phyloP scores from a whole-genome alignment of 1,139 yeast species.

The Hemisphaericaspora subhashii region DNA sequence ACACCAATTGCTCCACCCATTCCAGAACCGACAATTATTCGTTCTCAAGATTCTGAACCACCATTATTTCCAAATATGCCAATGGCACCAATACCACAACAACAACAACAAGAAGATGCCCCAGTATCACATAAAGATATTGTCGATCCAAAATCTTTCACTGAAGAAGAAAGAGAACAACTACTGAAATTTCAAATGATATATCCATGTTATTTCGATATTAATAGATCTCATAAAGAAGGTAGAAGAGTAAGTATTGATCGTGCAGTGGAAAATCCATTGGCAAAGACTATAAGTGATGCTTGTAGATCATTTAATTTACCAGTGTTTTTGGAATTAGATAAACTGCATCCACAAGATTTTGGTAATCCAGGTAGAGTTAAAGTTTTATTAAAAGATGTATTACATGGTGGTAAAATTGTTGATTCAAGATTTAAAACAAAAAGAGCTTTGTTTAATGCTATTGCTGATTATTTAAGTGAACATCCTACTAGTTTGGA shows the following conservation, averaged over 20 bases:
- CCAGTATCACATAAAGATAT: conserved; percentile 17
- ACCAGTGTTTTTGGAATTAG: conserved; percentile 68
- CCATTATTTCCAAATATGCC: conserved; percentile 29
- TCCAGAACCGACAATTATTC: conserved; percentile 55
- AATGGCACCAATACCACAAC: conserved; percentile 15
- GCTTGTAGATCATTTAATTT: conserved; percentile 50
- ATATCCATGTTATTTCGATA: conserved; percentile 93
- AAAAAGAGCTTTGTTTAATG: conserved; percentile 67
- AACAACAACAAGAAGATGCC: conserved; percentile 7
- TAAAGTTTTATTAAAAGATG: conserved; percentile 62
- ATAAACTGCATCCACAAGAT: conserved; percentile 92
- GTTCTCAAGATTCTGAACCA: conserved; percentile 58
- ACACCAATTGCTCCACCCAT: conserved; percentile 71
- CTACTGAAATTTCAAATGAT: conserved; percentile 68
- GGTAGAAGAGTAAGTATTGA: conserved; percentile 78
- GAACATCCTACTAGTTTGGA: conserved; percentile 69
- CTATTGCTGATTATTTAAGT: conserved; percentile 62
- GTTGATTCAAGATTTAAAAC: conserved; percentile 43
- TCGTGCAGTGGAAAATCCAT: conserved; percentile 79
- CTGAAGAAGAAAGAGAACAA: conserved; percentile 56
- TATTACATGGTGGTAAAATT: conserved; percentile 40
- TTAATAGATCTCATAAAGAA: conserved; percentile 67
- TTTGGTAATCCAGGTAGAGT: conserved; percentile 97
- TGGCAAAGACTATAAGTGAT: conserved; percentile 80
- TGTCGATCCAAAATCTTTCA: conserved; percentile 38